Base-by-base conservation (phyloP, 805 yeast genomes). In the Yarrowia sp. region DNA sequence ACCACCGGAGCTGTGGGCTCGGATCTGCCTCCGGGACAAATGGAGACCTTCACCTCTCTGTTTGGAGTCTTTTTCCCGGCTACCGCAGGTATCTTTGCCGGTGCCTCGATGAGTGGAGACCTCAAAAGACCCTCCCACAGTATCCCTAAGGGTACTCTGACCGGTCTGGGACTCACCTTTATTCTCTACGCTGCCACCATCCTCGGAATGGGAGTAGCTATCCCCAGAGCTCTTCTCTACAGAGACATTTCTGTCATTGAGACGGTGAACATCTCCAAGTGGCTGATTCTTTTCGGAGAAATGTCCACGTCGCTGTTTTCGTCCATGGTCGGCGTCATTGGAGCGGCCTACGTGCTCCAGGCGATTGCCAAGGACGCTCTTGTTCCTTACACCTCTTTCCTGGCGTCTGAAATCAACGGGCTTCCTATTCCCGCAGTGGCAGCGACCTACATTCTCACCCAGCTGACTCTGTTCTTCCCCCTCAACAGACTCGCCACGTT, bases 81-180 rank as follows among this genome's bases (percentile, higher is more conserved):
- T 0, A 94, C 99, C 0, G 97, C 98, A 8, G 99, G 99, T 69
- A 93, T 95, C 36, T 89, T 95, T 78, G 98, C 99, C 2, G 99
- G 99, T 16, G 98, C 99, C 1, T 90, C 97, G 32, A 95, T 95
- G 99, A 92, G 97, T 49, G 98, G 99, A 19, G 97, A 92, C 73
- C 82, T 95, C 71, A 81, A 85, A 69, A 87, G 85, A 68, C 99
- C 99, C 0, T 91, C 97, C 0, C 86, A 85, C 74, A 86, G 97
- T 0, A 95, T 95, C 56, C 99, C 99, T 0, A 83, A 84, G 70
- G 99, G 99, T n/a, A 95, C 99, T 0, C 78, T 95, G 36, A 86
- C 88, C 82, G 99, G 98, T 0, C 79, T 94, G 9, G 72, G 87
- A 4, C 79, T 92, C 46, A 93, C 98, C 0, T 92, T 95, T 75